Conservation (phyloP, 1,284 basidiomycete species). For the Thecaphora thlaspeos region DNA sequence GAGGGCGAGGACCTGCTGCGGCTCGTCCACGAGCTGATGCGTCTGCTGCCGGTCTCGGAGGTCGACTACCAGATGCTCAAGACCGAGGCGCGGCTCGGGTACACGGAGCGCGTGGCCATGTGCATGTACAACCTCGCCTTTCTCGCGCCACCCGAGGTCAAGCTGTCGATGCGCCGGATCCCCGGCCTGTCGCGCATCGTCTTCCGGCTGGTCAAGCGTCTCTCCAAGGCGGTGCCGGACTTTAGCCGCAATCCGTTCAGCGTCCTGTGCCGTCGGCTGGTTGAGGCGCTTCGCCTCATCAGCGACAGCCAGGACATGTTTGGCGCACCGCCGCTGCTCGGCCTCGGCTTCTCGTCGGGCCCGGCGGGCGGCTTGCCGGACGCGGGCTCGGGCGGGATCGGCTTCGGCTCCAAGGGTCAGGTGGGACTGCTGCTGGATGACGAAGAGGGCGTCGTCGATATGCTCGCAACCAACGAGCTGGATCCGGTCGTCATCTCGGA, state of each 20-base stretch:
- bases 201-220: conserved; percentile 59
- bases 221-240: conserved; percentile 62
- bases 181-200: conserved; percentile 59
- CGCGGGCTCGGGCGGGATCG: not conserved
- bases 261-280: conserved; percentile 71
- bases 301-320: conserved; percentile 76
- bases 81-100: conserved; percentile 69
- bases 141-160: conserved; percentile 72
- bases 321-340: conserved; percentile 62
- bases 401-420: conserved; percentile 10
- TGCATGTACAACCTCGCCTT: conserved; percentile 83
- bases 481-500: conserved; percentile 24
- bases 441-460: conserved; percentile 33
- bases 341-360: conserved; percentile 29
- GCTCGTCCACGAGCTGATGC: conserved; percentile 71
- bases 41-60: conserved; percentile 76
- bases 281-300: conserved; percentile 80
- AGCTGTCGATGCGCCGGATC: conserved; percentile 67
- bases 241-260: conserved; percentile 65
- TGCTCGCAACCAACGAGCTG: conserved; percentile 25
- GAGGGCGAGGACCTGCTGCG: conserved; percentile 66
- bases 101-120: conserved; percentile 76
- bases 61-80: conserved; percentile 74
- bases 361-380: not conserved
- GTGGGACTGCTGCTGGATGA: conserved; percentile 24